phyloP scores from a whole-genome alignment of 805 yeast species.

The Kodamaea fukazawae region DNA sequence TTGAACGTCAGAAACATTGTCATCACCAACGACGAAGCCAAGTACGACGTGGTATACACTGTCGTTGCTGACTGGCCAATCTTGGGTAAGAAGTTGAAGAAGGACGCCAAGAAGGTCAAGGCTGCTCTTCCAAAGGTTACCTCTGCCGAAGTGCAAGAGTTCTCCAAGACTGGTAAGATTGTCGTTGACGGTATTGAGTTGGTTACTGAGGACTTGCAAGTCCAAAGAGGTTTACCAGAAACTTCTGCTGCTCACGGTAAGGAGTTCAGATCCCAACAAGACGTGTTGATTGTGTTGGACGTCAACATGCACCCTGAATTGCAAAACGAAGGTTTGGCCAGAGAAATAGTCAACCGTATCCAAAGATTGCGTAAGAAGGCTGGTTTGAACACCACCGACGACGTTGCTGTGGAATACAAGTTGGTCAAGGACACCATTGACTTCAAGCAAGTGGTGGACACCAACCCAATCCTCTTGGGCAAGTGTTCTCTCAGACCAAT shows the following conservation, averaged over 20 bases:
- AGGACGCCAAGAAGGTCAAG: slow-evolving; percentile 90
- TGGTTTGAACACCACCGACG: slow-evolving; percentile 93
- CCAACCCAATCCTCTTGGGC: slow-evolving; percentile 64
- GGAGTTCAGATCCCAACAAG: slow-evolving; percentile 85
- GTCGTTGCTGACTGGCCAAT: slow-evolving; percentile 99
- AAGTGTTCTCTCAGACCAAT: slow-evolving; percentile 75
- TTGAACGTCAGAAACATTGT: slow-evolving; percentile 85
- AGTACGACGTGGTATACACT: slow-evolving; percentile 86
- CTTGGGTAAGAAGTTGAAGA: slow-evolving; percentile 93
- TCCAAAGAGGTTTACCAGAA: slow-evolving; percentile 84
- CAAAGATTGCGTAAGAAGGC: slow-evolving; percentile 97
- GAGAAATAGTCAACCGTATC: slow-evolving; percentile 95
- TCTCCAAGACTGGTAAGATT: slow-evolving; percentile 68
- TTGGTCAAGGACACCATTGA: slow-evolving; percentile 63
- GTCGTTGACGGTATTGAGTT: slow-evolving; percentile 88
- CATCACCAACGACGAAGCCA: slow-evolving; percentile 85
- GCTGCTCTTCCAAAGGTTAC: slow-evolving; percentile 83
- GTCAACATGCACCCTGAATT: slow-evolving; percentile 83
- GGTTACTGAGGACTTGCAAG: slow-evolving; percentile 84
- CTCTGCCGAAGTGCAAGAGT: slow-evolving; percentile 78
- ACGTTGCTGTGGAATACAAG: slow-evolving; percentile 80
- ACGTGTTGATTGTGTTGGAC: slow-evolving; percentile 86
- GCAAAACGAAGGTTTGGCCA: slow-evolving; percentile 90
- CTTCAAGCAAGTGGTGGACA: slow-evolving; percentile 57
- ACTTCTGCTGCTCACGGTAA: slow-evolving; percentile 62